phyloP scores from a whole-genome alignment of 192 early-diverging fungal species.

The Pecoramyces ruminantium region DNA sequence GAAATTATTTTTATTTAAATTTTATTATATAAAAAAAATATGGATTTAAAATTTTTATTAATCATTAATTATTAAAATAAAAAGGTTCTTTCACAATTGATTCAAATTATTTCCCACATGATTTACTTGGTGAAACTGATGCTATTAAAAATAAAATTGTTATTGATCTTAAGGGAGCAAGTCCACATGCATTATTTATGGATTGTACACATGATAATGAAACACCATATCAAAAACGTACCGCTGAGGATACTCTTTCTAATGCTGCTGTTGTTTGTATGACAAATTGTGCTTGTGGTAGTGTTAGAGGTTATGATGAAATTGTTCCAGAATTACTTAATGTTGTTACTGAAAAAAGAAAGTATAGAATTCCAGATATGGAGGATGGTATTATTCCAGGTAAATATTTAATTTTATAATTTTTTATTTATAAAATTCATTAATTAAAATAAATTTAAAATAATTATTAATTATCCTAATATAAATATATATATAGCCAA shows the following conservation, averaged over 20 bases:
- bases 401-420: constrained; percentile 11
- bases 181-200: constrained; percentile 90
- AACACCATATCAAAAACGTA: constrained; percentile 79
- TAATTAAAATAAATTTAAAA: too few species aligned
- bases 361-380: constrained; percentile 47
- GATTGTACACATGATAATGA: constrained; percentile 99
- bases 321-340: constrained; percentile 74
- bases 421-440: too few species aligned
- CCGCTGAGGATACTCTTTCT: constrained; percentile 75
- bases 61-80: too few species aligned
- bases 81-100: constrained; percentile 35
- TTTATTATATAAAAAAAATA: too few species aligned
- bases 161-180: constrained; percentile 55
- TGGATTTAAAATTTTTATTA: too few species aligned
- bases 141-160: constrained; percentile 21
- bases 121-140: constrained; percentile 22
- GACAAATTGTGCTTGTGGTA: constrained; percentile 78
- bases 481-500: constrained; percentile 25
- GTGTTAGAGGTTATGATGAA: constrained; percentile 96
- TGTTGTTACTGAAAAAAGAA: constrained; percentile 70
- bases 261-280: constrained; percentile 83
- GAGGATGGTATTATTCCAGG: constrained; percentile 34
- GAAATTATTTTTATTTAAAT: too few species aligned
- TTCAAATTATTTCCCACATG: constrained; percentile 40
- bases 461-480: neutral